Evolutionary conservation across 768 basidiomycete genomes (phyloP).

Genomic region (Pulveroboletus sp.): DNA sequence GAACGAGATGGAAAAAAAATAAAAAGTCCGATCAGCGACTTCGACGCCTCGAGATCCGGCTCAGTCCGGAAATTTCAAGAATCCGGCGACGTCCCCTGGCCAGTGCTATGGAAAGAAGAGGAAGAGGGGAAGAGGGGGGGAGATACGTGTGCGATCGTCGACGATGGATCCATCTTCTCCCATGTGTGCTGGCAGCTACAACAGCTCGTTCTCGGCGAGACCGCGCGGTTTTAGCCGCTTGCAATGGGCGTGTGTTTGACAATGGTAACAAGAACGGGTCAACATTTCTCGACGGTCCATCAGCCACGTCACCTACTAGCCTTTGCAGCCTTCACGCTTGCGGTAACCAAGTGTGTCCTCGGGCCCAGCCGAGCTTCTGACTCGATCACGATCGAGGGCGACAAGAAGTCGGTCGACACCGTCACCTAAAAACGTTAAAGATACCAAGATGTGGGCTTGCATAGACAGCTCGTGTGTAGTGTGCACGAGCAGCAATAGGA

Average conservation of each 20-base stretch:
- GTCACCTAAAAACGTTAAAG: background rate
- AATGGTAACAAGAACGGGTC: background rate
- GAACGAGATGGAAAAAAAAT: background rate
- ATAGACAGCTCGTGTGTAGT: background rate
- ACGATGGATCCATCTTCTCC: background rate
- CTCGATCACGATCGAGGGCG: slow-evolving; percentile 18
- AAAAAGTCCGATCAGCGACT: slow-evolving; percentile 16
- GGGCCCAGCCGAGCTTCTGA: slow-evolving; percentile 5
- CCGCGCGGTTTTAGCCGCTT: background rate
- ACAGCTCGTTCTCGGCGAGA: background rate
- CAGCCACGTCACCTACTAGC: background rate
- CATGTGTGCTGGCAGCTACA: too few species aligned
- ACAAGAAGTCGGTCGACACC: background rate
- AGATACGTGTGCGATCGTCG: slow-evolving; percentile 8
- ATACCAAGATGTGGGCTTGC: background rate
- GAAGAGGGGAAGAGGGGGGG: slow-evolving; percentile 3
- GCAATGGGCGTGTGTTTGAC: too few species aligned
- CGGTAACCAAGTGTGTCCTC: slow-evolving; percentile 1
- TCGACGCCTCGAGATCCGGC: slow-evolving; percentile 19
- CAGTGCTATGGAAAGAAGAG: background rate
- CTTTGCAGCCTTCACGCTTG: background rate
- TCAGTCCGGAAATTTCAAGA: slow-evolving; percentile 14
- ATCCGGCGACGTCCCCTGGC: background rate
- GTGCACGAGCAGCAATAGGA: background rate
- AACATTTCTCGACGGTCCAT: background rate